phyloP scores from a whole-genome alignment of 495 filamentous ascomycete genomes.

The Podospora didyma region DNA sequence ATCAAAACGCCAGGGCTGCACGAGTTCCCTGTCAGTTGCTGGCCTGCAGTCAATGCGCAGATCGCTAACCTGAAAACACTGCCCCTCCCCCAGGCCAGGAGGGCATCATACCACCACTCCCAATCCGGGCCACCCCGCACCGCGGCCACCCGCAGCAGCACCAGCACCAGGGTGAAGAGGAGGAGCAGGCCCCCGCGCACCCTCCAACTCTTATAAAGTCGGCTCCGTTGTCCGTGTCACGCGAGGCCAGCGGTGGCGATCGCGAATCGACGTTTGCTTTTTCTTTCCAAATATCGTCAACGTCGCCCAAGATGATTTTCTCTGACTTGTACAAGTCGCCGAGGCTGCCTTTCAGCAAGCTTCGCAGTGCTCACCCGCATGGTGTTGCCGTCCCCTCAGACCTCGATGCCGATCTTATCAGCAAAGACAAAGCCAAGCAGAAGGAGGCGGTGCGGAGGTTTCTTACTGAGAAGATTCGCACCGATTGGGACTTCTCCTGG shows the following conservation, averaged over 20 bases:
- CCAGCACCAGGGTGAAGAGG: background rate
- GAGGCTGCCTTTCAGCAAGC: slow-evolving; percentile 34
- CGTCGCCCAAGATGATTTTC: slow-evolving; percentile 31
- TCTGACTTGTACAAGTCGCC: slow-evolving; percentile 36
- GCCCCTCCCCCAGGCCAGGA: slow-evolving; percentile 4
- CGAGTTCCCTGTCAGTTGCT: background rate
- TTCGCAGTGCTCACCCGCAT: slow-evolving; percentile 33
- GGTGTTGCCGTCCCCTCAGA: slow-evolving; percentile 23
- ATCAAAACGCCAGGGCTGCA: background rate
- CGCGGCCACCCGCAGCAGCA: slow-evolving; percentile 7
- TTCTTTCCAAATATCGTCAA: background rate
- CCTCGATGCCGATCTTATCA: slow-evolving; percentile 50
- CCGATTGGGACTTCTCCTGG: slow-evolving; percentile 56
- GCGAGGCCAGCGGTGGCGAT: slow-evolving; percentile 21
- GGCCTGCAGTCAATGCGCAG: slow-evolving; percentile 21
- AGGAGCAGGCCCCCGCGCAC: slow-evolving; percentile 7
- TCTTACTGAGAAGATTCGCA: slow-evolving; percentile 50
- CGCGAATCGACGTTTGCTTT: slow-evolving; percentile 1
- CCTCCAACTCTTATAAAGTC: slow-evolving; percentile 22
- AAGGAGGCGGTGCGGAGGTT: slow-evolving; percentile 50
- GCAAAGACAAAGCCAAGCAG: slow-evolving; percentile 49
- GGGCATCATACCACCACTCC: slow-evolving; percentile 31
- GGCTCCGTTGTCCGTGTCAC: slow-evolving; percentile 9
- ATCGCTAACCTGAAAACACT: slow-evolving; percentile 20
- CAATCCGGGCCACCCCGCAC: slow-evolving; percentile 25